phyloP scores from a whole-genome alignment of 257 asterid species.

The Solanum sejunctum region DNA sequence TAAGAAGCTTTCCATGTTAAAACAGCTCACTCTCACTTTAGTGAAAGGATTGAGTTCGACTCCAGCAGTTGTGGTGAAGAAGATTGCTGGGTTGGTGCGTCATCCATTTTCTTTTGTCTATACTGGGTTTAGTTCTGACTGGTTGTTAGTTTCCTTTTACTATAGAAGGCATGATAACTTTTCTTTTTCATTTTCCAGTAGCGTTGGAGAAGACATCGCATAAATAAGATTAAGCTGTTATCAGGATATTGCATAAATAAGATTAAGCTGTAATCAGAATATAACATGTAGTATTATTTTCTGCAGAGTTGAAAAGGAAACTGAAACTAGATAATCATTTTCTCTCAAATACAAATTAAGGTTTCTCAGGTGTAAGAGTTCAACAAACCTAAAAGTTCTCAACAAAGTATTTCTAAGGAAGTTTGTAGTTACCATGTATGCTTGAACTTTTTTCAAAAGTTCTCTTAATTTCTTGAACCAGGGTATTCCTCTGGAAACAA shows the following conservation, averaged over 20 bases:
- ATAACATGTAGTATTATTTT: background rate
- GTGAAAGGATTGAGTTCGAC: slow-evolving; percentile 66
- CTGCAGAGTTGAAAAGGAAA: background rate
- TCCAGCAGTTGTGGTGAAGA: slow-evolving; percentile 64
- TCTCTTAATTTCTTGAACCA: background rate
- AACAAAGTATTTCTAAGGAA: background rate
- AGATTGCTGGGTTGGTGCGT: slow-evolving; percentile 88
- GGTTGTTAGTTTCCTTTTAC: background rate
- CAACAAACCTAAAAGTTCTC: background rate
- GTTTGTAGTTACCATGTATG: background rate
- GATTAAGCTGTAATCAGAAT: background rate
- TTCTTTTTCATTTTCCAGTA: background rate
- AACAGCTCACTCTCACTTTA: slow-evolving; percentile 70
- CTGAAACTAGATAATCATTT: background rate
- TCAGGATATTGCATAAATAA: background rate
- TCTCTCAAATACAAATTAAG: background rate
- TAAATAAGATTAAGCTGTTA: background rate
- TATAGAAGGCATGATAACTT: background rate
- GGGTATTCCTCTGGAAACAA: background rate
- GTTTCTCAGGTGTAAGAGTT: background rate
- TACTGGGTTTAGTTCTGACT: background rate
- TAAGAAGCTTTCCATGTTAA: slow-evolving; percentile 86
- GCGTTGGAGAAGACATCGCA: background rate
- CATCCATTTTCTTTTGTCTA: background rate
- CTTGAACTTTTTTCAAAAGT: background rate